Evolutionary conservation across 164 flowering plant species (phyloP).

Genomic region (Macadamia tetraphylla): DNA sequence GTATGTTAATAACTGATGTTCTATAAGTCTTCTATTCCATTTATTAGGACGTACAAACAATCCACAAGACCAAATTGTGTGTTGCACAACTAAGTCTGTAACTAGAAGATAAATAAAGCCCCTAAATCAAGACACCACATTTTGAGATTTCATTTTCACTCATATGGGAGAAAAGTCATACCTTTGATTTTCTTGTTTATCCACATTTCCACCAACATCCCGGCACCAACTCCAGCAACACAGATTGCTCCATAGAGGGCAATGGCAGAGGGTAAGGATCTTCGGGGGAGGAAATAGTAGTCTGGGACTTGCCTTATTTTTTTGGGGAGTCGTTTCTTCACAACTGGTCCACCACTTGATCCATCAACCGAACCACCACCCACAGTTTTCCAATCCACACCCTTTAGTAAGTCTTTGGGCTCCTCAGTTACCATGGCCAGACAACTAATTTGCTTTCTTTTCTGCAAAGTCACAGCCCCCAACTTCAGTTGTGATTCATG

Average conservation of each 20-base stretch:
- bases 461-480: neutral
- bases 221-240: conserved; percentile 83
- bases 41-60: too few relatives aligned
- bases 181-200: conserved; percentile 75
- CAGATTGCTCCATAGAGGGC: conserved; percentile 58
- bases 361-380: conserved; percentile 25
- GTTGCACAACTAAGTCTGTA: too few relatives aligned
- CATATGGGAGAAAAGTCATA: conserved; percentile 9
- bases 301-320: conserved; percentile 76
- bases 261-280: conserved; percentile 51
- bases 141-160: neutral
- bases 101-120: neutral
- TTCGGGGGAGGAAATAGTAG: conserved; percentile 75
- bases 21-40: too few relatives aligned
- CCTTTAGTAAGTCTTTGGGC: conserved; percentile 45
- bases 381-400: conserved; percentile 56
- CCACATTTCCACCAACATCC: conserved; percentile 78
- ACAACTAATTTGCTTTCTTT: neutral
- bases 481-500: neutral
- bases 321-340: conserved; percentile 54
- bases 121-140: neutral
- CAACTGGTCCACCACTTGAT: conserved; percentile 25
- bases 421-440: conserved; percentile 42
- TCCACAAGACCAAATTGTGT: too few relatives aligned
- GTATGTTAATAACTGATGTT: too few relatives aligned